Percentiles rank a stretch among this genome's conserved stretches.
These are phyloP conservation scores for Berkeleyomyces basicola DNA, from an alignment of 2,329 filamentous ascomycete species.

Conservation along the genomic window DNA sequence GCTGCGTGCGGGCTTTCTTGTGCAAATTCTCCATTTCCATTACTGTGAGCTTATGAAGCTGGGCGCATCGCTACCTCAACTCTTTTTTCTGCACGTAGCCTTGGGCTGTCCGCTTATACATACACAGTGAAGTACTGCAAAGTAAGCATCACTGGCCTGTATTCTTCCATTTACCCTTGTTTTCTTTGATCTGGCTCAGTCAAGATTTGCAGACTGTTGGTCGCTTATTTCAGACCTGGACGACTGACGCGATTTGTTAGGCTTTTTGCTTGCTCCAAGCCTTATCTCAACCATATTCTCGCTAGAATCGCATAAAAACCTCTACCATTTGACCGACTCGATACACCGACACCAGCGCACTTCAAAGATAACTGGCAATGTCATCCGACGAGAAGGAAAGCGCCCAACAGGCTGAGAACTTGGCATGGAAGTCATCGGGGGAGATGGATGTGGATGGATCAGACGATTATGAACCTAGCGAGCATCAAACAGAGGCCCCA, in stretches of 20 bases:
- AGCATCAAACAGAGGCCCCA: conserved; percentile 11
- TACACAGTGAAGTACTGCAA: background rate
- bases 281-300: background rate
- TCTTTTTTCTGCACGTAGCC: background rate
- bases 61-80: background rate
- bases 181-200: background rate
- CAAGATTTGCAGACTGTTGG: no score
- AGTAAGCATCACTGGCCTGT: background rate
- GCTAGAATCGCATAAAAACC: background rate
- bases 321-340: background rate
- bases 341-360: background rate
- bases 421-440: conserved; percentile 2
- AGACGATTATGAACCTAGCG: conserved; percentile 14
- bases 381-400: conserved; percentile 7
- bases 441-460: conserved; percentile 12
- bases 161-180: background rate
- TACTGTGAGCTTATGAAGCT: background rate
- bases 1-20: background rate
- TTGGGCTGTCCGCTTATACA: background rate
- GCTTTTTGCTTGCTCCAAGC: background rate
- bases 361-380: background rate
- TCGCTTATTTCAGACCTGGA: background rate
- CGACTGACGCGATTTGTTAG: background rate
- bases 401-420: background rate
- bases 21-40: background rate